Evolutionary conservation across 495 filamentous ascomycete species (phyloP).

Genomic region (Tuber brumale): DNA sequence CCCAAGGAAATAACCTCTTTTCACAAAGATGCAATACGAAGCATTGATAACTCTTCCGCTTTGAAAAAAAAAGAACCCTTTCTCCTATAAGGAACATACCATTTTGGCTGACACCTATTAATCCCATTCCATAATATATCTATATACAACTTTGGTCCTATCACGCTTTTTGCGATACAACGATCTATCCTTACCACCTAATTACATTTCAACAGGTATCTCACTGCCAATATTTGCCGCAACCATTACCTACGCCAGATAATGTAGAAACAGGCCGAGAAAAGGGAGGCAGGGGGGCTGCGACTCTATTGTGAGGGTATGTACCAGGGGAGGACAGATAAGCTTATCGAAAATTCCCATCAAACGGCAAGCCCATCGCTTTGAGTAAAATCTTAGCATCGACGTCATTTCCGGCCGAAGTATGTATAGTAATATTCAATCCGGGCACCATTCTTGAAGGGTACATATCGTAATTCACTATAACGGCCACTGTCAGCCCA

Average conservation of each 20-base stretch:
- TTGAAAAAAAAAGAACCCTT: not conserved
- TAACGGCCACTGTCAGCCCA: not conserved
- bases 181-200: not conserved
- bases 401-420: slow-evolving; percentile 77
- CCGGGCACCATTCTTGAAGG: slow-evolving; percentile 90
- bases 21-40: not conserved
- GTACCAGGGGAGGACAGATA: not conserved
- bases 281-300: not conserved
- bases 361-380: slow-evolving; percentile 76
- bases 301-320: not conserved
- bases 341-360: slow-evolving; percentile 53
- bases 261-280: not conserved
- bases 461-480: slow-evolving; percentile 53
- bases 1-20: not conserved
- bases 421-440: slow-evolving; percentile 79
- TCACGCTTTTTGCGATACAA: not conserved
- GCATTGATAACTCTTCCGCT: not conserved
- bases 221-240: not conserved
- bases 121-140: not conserved
- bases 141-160: not conserved
- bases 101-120: not conserved
- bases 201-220: not conserved
- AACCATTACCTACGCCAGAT: not conserved
- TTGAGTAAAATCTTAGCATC: slow-evolving; percentile 82
- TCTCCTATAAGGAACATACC: not conserved